Conservation (phyloP, 2,329 filamentous ascomycete genomes). For the Chrysosporium keratinophilum region DNA sequence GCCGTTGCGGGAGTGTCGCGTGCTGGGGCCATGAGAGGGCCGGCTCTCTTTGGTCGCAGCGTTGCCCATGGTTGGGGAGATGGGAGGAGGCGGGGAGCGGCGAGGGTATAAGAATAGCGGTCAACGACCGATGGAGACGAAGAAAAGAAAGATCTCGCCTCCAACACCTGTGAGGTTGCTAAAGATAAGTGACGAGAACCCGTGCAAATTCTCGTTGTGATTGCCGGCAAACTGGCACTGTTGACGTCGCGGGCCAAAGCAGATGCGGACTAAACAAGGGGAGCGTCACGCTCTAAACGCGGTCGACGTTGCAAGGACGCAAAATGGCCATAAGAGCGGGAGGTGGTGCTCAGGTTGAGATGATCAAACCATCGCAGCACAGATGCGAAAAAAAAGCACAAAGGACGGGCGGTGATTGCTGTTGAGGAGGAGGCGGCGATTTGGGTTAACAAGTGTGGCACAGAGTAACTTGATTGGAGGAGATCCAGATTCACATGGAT, state of each 20-base stretch:
- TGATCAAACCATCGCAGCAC: background rate
- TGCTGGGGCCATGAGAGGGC: conserved; percentile 15
- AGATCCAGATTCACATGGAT: conserved; percentile 8
- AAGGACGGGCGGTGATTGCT: background rate
- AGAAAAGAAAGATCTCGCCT: background rate
- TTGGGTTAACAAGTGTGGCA: background rate
- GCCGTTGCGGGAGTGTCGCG: conserved; percentile 11
- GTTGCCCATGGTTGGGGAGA: conserved; percentile 33
- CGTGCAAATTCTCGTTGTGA: background rate
- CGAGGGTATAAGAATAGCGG: background rate
- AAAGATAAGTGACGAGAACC: background rate
- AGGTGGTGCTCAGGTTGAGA: background rate
- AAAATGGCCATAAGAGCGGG: conserved; percentile 1
- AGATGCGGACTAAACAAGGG: background rate
- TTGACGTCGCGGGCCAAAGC: background rate
- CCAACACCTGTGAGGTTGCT: background rate
- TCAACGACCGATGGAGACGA: background rate
- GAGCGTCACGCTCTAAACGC: background rate
- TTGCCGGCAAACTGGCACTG: background rate
- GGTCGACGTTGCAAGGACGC: background rate
- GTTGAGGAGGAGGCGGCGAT: background rate
- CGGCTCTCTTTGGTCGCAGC: conserved; percentile 40
- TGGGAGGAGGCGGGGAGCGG: background rate
- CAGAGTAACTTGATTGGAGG: background rate
- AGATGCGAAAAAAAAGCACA: background rate